A percentile compares a stretch with the other conserved stretches of the same genome.
These are phyloP conservation scores for Rhodotorula sp. DNA, from an alignment of 1,284 basidiomycete species.

Conservation along the genomic window DNA sequence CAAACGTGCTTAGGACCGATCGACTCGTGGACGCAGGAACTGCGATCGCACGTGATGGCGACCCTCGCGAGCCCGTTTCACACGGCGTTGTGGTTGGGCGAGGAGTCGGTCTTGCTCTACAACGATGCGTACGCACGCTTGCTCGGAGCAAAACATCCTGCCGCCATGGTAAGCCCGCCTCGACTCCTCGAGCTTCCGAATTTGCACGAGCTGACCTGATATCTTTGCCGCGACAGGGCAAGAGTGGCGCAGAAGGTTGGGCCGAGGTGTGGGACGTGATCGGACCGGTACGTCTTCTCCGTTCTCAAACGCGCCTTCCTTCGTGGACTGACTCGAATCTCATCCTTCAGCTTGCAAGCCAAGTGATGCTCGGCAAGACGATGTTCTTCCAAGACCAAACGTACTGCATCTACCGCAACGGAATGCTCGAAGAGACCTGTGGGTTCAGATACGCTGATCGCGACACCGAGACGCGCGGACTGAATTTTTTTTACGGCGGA, in stretches of 20 bases:
- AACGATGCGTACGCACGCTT: neutral
- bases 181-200: no score
- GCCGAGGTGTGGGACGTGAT: slow-evolving; percentile 33
- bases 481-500: neutral
- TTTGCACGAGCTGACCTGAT: no score
- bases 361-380: slow-evolving; percentile 28
- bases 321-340: neutral
- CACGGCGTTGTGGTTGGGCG: slow-evolving; percentile 25
- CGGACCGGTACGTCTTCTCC: neutral
- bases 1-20: slow-evolving; percentile 19
- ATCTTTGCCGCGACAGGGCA: slow-evolving; percentile 4
- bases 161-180: no score
- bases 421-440: slow-evolving; percentile 30
- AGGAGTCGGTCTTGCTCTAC: slow-evolving; percentile 1
- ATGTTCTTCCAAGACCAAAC: slow-evolving; percentile 29
- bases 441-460: neutral
- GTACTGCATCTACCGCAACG: slow-evolving; percentile 15
- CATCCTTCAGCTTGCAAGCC: slow-evolving; percentile 15
- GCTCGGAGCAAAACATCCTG: slow-evolving; percentile 30
- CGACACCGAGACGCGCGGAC: neutral
- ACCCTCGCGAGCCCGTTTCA: slow-evolving; percentile 29
- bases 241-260: slow-evolving; percentile 36
- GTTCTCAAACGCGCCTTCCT: no score
- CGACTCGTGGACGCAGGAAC: slow-evolving; percentile 10
- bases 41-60: slow-evolving; percentile 23